Evolutionary conservation across 2,329 filamentous ascomycete genomes (phyloP).

Genomic region (Amylocarpus encephaloides): DNA sequence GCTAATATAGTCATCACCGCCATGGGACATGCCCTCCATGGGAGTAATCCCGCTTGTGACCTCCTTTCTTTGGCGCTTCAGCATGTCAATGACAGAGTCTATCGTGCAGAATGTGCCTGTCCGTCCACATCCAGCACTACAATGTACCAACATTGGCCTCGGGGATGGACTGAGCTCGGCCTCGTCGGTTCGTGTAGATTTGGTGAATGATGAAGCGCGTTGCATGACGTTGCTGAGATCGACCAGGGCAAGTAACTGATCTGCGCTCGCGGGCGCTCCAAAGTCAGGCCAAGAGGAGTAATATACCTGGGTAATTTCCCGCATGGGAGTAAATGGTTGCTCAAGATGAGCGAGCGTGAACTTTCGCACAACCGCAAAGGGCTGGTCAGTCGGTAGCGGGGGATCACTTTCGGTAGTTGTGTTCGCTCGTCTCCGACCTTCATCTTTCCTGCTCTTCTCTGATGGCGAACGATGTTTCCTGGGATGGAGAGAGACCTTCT

Average conservation of each 20-base stretch:
- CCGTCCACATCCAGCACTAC: conserved; percentile 89
- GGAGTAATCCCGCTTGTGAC: conserved; percentile 30
- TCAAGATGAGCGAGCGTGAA: conserved; percentile 73
- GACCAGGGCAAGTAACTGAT: conserved; percentile 80
- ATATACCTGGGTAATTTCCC: conserved; percentile 90
- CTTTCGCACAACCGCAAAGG: conserved; percentile 78
- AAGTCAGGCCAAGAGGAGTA: conserved; percentile 98
- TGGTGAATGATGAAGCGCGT: conserved; percentile 38
- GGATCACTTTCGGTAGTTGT: conserved; percentile 42
- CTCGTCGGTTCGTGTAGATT: conserved; percentile 44
- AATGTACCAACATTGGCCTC: conserved; percentile 84
- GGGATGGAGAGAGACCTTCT: conserved; percentile 68
- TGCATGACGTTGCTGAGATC: conserved; percentile 77
- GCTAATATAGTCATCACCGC: conserved; percentile 23
- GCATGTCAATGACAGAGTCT: conserved; percentile 91
- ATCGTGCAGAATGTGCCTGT: conserved; percentile 97
- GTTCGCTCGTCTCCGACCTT: conserved; percentile 46
- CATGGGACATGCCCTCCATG: conserved; percentile 37
- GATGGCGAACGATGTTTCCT: conserved; percentile 40
- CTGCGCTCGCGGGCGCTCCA: conserved; percentile 81
- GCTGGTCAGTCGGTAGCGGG: conserved; percentile 46
- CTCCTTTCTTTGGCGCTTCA: conserved; percentile 69
- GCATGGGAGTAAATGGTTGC: conserved; percentile 76
- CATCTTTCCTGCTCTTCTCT: conserved; percentile 12
- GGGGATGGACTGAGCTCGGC: conserved; percentile 47